These are phyloP conservation scores for Eucalyptus melliodora DNA, from an alignment of 345 rosid species.

Conservation along the genomic window DNA sequence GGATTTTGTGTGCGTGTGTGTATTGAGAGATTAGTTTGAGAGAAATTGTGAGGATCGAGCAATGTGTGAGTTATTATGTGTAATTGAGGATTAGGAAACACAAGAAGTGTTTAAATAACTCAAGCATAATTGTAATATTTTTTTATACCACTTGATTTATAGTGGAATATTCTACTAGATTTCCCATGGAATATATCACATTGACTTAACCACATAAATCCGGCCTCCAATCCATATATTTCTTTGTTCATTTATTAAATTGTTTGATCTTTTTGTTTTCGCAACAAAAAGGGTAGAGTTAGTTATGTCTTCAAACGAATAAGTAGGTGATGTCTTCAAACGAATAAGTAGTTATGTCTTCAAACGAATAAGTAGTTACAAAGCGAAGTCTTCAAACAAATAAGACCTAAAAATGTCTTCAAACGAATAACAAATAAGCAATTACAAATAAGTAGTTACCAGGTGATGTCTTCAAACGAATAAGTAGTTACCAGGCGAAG, in stretches of 20 bases:
- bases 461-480: too few species aligned
- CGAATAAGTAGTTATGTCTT: too few species aligned
- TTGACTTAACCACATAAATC: background rate
- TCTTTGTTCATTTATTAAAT: too few species aligned
- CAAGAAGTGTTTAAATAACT: too few species aligned
- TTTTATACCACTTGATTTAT: background rate
- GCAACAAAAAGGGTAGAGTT: background rate
- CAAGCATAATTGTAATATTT: too few species aligned
- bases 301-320: too few species aligned
- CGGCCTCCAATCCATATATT: background rate
- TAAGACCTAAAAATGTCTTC: background rate
- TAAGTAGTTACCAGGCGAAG: background rate
- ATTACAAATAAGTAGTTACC: too few species aligned
- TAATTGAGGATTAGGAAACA: background rate
- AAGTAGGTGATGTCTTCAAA: background rate
- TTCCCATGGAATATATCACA: background rate
- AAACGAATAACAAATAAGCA: too few species aligned
- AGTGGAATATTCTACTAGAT: too few species aligned
- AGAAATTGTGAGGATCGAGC: background rate
- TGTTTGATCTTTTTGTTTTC: background rate
- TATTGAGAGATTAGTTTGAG: background rate
- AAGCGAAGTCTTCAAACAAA: background rate
- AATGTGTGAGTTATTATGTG: too few species aligned
- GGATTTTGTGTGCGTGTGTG: background rate
- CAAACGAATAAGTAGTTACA: background rate